These are phyloP conservation scores for Cryptosporidium bovis DNA, from an alignment of 169 alveolate species.

Conservation along the genomic window DNA sequence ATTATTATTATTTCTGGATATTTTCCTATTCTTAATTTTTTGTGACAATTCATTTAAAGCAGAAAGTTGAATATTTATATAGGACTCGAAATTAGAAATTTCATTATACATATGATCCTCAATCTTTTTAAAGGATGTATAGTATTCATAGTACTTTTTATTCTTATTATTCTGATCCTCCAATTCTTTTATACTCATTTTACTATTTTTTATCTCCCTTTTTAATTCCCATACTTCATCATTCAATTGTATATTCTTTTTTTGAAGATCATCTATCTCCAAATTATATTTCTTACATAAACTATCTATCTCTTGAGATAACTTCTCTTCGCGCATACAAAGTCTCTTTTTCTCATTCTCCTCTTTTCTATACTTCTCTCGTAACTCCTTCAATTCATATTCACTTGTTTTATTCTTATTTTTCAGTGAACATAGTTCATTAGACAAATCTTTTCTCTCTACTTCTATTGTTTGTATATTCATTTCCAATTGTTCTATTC, in stretches of 20 bases:
- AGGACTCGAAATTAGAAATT: constrained; percentile 43
- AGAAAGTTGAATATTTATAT: constrained; percentile 8
- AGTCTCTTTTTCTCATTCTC: constrained; percentile 68
- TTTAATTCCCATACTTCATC: constrained; percentile 69
- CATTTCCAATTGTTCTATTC: constrained; percentile 61
- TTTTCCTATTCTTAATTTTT: constrained; percentile 24
- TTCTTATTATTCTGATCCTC: constrained; percentile 44
- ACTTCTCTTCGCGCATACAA: constrained; percentile 46
- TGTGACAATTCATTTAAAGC: constrained; percentile 29
- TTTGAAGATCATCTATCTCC: constrained; percentile 50
- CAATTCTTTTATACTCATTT: constrained; percentile 34
- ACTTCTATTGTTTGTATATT: constrained; percentile 8
- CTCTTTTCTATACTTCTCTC: constrained; percentile 62
- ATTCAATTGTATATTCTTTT: constrained; percentile 38
- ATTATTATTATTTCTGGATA: background rate
- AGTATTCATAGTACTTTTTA: constrained; percentile 41
- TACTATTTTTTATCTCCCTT: constrained; percentile 19
- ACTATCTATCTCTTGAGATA: constrained; percentile 68
- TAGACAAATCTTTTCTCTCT: constrained; percentile 30
- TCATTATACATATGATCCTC: constrained; percentile 37
- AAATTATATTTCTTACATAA: constrained; percentile 30
- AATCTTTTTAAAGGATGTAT: constrained; percentile 26
- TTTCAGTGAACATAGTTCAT: constrained; percentile 22
- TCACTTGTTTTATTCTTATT: constrained; percentile 45
- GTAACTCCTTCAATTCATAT: constrained; percentile 32